Conservation (phyloP, 2,329 filamentous ascomycete genomes). For the Fusarium subtropicale region DNA sequence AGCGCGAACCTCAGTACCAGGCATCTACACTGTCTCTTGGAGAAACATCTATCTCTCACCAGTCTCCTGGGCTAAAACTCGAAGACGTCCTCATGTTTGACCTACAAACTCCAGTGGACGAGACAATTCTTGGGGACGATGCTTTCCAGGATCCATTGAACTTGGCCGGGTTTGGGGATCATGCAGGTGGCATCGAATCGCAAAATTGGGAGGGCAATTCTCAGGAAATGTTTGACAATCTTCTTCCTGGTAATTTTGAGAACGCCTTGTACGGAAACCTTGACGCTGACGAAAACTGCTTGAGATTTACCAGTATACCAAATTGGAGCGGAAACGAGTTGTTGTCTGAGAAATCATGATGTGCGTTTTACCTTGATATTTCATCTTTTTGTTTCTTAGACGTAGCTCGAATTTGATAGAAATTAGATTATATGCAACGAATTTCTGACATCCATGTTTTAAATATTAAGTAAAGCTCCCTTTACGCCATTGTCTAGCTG, state of each 20-base stretch:
- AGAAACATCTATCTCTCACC: not conserved
- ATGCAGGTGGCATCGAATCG: not conserved
- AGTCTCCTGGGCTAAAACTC: not conserved
- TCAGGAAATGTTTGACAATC: not conserved
- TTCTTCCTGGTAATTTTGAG: not conserved
- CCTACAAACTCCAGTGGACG: accelerated
- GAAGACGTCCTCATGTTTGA: no score
- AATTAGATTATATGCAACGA: accelerated
- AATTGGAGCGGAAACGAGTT: not conserved
- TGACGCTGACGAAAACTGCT: not conserved
- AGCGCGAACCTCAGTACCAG: accelerated
- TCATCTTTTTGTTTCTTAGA: not conserved
- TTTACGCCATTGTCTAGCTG: constrained; percentile 24
- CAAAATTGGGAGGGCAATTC: not conserved
- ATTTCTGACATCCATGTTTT: accelerated
- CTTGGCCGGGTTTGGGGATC: not conserved
- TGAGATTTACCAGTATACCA: not conserved
- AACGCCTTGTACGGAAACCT: not conserved
- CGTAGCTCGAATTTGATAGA: not conserved
- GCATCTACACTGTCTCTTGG: accelerated
- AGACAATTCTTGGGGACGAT: not conserved
- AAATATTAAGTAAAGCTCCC: constrained; percentile 38
- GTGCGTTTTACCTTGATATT: not conserved
- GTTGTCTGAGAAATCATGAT: not conserved
- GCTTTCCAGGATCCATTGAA: accelerated